Percentiles rank a stretch among this genome's conserved stretches.
These are phyloP conservation scores for Thuidium tamariscinum DNA, from an alignment of 225 moss, liverwort and hornwort genomes.

Conservation along the genomic window DNA sequence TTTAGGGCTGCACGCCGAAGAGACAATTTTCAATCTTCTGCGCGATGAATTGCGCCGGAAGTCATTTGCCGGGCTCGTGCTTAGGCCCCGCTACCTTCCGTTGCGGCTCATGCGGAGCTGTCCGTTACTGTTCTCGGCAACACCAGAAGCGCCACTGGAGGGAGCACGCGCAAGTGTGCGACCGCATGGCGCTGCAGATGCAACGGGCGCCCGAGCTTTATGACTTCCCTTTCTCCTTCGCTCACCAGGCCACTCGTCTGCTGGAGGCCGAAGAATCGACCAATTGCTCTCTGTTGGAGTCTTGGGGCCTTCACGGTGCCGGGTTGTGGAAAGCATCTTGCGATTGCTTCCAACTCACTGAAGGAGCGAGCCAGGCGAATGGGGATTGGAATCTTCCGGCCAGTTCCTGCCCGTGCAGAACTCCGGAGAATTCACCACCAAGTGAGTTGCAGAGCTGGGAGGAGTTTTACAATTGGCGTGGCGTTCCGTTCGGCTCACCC, in stretches of 20 bases:
- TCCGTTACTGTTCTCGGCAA: constrained; percentile 62
- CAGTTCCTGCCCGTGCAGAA: constrained; percentile 60
- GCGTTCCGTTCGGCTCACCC: constrained; percentile 63
- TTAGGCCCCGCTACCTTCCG: constrained; percentile 46
- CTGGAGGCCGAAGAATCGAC: constrained; percentile 21
- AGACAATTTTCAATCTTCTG: not conserved
- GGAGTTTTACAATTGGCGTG: constrained; percentile 66
- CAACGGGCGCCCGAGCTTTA: constrained; percentile 39
- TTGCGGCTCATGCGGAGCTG: constrained; percentile 78
- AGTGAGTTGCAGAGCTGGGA: constrained; percentile 33
- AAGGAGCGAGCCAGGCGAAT: not conserved
- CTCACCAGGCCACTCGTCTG: constrained; percentile 24
- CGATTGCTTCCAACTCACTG: constrained; percentile 24
- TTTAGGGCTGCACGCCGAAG: not conserved
- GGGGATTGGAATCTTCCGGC: constrained; percentile 50
- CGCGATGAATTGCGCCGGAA: constrained; percentile 37
- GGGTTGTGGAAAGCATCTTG: constrained; percentile 63
- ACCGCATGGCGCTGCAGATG: constrained; percentile 77
- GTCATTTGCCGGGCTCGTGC: constrained; percentile 38
- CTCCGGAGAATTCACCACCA: constrained; percentile 1
- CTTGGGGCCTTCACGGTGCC: constrained; percentile 47
- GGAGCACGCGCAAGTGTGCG: constrained; percentile 56
- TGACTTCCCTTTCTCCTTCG: constrained; percentile 75
- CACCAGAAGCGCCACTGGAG: constrained; percentile 86
- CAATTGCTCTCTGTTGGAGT: constrained; percentile 44